Base-by-base conservation (phyloP, 331 rosid genomes). In the Dryas integrifolia region DNA sequence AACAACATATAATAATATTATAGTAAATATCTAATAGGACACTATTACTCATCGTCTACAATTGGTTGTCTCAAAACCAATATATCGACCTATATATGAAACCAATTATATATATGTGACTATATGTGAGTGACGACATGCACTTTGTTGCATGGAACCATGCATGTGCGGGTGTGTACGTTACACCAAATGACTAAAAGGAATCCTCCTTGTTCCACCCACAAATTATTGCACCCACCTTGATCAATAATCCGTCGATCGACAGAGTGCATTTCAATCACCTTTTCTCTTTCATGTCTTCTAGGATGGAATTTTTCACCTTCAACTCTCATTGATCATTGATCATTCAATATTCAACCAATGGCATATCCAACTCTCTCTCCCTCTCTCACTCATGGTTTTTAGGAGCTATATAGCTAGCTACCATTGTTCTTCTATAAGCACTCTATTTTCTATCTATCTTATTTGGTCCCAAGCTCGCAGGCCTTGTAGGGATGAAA, bases 131-230 rank as follows among this genome's bases (percentile, higher is more conserved):
- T 21, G 14, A 55, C 39, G 35, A 12, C 35, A 58, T 30, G 72
- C 82, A 67, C 74, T 70, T 44, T 78, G 67, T 44, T 78, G 67
- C 69, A 77, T 52, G 82, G 76, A 86, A 84, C 91, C 90, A 69
- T 72, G 79, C 96, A 89, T 87, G 92, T 90, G 91, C 87, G 59
- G 82, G 24, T 74, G 70, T 21, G 24, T 21, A 21, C 24, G 92
- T 86, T 89, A 82, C 80, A 86, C 90, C 82, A 78, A 89, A 83
- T 82, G 56, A 82, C 71, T 56, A 21, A 13, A 49, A 67, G 71
- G 73, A 74, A 84, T 66, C 75, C 24, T 21, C 26, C 70, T 67
- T 79, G 21, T 48, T 56, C 65, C 74, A 58, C 69, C 79, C 57
- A 76, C 80, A 67, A 67, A 86, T 82, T 64, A 80, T 76, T 79